Percentiles rank a stretch among this genome's conserved stretches.
phyloP scores from a whole-genome alignment of 2,329 filamentous ascomycete genomes.

The Periconia sp. region DNA sequence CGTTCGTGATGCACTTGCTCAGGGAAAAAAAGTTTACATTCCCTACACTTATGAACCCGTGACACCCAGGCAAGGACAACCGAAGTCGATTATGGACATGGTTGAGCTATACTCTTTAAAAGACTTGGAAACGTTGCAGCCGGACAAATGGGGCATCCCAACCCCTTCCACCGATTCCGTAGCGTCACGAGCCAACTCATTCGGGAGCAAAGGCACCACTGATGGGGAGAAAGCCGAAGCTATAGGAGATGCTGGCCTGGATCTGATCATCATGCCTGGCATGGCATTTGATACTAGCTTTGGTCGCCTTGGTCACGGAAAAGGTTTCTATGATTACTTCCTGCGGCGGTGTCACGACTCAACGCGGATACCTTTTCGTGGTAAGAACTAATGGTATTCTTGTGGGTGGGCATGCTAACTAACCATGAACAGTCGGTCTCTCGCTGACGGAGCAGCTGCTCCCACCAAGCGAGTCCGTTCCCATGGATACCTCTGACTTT shows the following conservation, averaged over 20 bases:
- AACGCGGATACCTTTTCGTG: conserved; percentile 63
- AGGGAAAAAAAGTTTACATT: conserved; percentile 86
- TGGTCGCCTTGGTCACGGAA: conserved; percentile 87
- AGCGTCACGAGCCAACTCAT: conserved; percentile 70
- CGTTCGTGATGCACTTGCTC: conserved; percentile 76
- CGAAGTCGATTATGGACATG: conserved; percentile 91
- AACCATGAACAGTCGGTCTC: conserved; percentile 68
- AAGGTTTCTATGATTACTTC: conserved; percentile 97
- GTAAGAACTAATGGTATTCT: conserved; percentile 53
- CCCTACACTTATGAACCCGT: conserved; percentile 79
- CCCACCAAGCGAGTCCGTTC: conserved; percentile 67
- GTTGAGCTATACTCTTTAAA: conserved; percentile 73
- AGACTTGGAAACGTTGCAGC: conserved; percentile 78
- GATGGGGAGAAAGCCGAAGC: conserved; percentile 41
- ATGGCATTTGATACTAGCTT: conserved; percentile 84
- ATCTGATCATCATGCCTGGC: conserved; percentile 89
- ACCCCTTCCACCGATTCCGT: conserved; percentile 73
- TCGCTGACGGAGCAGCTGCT: conserved; percentile 87
- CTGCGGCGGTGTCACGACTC: conserved; percentile 72
- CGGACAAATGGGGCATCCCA: conserved; percentile 95
- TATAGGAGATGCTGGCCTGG: conserved; percentile 59
- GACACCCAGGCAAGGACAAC: conserved; percentile 45
- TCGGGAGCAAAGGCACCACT: conserved; percentile 66
- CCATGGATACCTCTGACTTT: conserved; percentile 78
- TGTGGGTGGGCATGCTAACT: conserved; percentile 39